Percentiles rank a stretch among this genome's conserved stretches.
phyloP scores from a whole-genome alignment of 306 rosid genomes.

The Trifolium fragiferum region DNA sequence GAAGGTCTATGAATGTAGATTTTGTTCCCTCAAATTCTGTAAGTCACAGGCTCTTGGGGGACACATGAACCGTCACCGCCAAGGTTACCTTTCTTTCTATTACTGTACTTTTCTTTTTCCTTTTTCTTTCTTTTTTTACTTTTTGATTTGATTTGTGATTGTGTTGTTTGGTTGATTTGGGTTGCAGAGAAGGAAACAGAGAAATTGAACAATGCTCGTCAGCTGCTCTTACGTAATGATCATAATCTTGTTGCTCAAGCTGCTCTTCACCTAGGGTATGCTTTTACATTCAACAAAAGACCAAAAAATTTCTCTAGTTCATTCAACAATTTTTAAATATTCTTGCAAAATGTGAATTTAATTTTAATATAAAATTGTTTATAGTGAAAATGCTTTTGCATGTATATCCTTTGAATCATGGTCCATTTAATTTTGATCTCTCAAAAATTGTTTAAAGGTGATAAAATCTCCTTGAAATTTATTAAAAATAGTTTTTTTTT shows the following conservation, averaged over 20 bases:
- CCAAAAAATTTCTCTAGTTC: too few species aligned
- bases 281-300: too few species aligned
- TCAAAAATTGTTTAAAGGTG: too few species aligned
- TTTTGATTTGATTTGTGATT: background rate
- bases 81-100: slow-evolving; percentile 52
- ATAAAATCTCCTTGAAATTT: too few species aligned
- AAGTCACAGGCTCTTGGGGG: slow-evolving; percentile 99
- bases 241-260: slow-evolving; percentile 20
- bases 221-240: slow-evolving; percentile 25
- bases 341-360: too few species aligned
- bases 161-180: background rate
- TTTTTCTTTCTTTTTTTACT: background rate
- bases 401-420: too few species aligned
- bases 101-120: slow-evolving; percentile 12
- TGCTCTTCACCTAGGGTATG: slow-evolving; percentile 24
- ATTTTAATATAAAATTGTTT: too few species aligned
- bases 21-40: slow-evolving; percentile 99
- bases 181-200: slow-evolving; percentile 14
- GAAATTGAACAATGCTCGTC: slow-evolving; percentile 28
- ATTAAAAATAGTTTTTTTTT: too few species aligned
- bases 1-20: slow-evolving; percentile 97
- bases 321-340: too few species aligned
- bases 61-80: slow-evolving; percentile 99
- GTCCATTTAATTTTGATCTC: too few species aligned
- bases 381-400: too few species aligned